Evolutionary conservation across 257 asterid species (phyloP).

Genomic region (Lantana camara): DNA sequence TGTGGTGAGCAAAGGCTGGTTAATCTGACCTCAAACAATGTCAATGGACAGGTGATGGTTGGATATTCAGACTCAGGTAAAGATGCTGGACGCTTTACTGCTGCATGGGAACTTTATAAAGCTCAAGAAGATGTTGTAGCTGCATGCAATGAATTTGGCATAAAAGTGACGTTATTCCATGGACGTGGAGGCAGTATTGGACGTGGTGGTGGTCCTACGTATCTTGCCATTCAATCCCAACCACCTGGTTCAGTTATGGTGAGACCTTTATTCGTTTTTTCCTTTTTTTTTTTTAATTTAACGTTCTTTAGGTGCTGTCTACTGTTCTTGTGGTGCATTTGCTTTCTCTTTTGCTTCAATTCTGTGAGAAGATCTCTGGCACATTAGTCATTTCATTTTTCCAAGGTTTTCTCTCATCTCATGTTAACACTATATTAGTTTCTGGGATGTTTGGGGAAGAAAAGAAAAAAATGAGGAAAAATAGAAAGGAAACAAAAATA

Average conservation of each 20-base stretch:
- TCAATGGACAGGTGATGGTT: slow-evolving; percentile 85
- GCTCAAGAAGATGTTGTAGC: slow-evolving; percentile 97
- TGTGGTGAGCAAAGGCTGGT: background rate
- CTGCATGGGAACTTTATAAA: slow-evolving; percentile 99
- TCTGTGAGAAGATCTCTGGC: background rate
- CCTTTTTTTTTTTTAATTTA: background rate
- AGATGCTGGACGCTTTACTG: slow-evolving; percentile 96
- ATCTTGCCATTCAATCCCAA: slow-evolving; percentile 95
- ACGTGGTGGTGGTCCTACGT: slow-evolving; percentile 98
- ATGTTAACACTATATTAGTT: too few species aligned
- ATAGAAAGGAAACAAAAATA: too few species aligned
- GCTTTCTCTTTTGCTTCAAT: background rate
- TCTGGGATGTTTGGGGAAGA: too few species aligned
- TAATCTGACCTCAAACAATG: slow-evolving; percentile 27
- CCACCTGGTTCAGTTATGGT: slow-evolving; percentile 99
- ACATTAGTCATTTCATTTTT: background rate
- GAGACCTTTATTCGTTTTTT: slow-evolving; percentile 19
- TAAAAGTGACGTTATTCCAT: slow-evolving; percentile 90
- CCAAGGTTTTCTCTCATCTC: too few species aligned
- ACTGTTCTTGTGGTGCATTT: background rate
- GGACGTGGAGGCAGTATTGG: slow-evolving; percentile 99
- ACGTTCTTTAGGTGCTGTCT: background rate
- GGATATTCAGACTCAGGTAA: slow-evolving; percentile 98
- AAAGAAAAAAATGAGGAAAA: background rate
- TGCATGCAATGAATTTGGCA: slow-evolving; percentile 85